Evolutionary conservation across 805 yeast species (phyloP).

Genomic region (Scheffersomyces spartinae): DNA sequence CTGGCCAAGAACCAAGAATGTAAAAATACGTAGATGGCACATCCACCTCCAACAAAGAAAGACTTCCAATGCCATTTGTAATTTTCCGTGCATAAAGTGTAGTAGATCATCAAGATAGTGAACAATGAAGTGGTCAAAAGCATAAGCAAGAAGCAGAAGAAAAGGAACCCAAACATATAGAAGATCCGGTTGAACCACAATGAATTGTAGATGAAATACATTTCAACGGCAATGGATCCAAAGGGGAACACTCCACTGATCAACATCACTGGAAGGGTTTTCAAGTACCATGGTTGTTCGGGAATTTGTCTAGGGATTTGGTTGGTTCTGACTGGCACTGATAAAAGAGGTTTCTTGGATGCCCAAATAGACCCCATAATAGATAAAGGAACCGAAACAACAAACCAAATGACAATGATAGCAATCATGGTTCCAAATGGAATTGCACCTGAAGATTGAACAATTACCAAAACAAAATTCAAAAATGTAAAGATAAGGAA

Average conservation of each 20-base stretch:
- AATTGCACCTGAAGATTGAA: conserved; percentile 84
- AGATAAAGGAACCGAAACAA: conserved; percentile 76
- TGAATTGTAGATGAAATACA: conserved; percentile 84
- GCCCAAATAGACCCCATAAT: conserved; percentile 75
- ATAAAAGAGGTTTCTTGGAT: conserved; percentile 43
- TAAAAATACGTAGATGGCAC: conserved; percentile 71
- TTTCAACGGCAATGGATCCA: conserved; percentile 88
- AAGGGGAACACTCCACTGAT: conserved; percentile 90
- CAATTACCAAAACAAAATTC: conserved; percentile 73
- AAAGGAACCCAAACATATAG: conserved; percentile 96
- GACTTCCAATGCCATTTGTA: conserved; percentile 98
- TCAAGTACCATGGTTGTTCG: conserved; percentile 73
- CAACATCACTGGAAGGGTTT: conserved; percentile 52
- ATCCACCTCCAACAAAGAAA: conserved; percentile 77
- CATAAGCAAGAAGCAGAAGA: conserved; percentile 80
- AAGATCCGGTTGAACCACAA: conserved; percentile 89
- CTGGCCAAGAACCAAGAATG: conserved; percentile 71
- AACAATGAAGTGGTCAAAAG: conserved; percentile 70
- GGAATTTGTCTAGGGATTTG: conserved; percentile 97
- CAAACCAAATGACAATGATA: conserved; percentile 73
- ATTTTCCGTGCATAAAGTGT: conserved; percentile 79
- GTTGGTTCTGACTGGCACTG: conserved; percentile 80
- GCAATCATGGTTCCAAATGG: conserved; percentile 86
- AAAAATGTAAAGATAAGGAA: conserved; percentile 54
- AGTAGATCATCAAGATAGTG: conserved; percentile 70